Base-by-base conservation (phyloP, 75 land plant species). In the Pinus tabuliformis region DNA sequence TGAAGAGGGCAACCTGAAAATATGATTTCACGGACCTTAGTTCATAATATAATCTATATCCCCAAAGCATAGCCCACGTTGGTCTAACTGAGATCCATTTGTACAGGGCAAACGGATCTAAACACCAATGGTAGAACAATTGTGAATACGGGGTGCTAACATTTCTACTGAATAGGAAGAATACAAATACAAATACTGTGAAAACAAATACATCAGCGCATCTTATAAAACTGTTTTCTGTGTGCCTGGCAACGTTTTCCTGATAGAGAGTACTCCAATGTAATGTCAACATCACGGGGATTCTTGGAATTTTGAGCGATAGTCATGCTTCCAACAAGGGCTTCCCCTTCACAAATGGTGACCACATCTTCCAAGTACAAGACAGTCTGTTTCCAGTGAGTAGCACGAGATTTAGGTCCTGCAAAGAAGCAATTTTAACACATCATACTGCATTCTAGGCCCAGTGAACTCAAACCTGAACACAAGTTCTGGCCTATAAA, bases 371-470 rank as follows among this genome's bases (percentile, higher is more conserved):
- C 99, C 62, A 97, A 83, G 81, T 97, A 97, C 57, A 97, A 73
- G 20, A 97, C 99, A 17, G 99, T 95, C 76, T 97, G 99, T 77
- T 97, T 97, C 99, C 99, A 97, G 76, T 97, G 99, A 22, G 99
- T 97, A 36, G 88, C 86, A 22, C 93, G 80, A 59, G 99, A 89
- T 78, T 75, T 92, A 26, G 99, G 99, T 17, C 99, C 99, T 97
- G 88, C 57, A 56, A 16, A 79, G 14, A 72, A 72, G 9, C 26
- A 70, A 36, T 60, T 20, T 54, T 37, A 83, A 58, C 62, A 64
- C 56, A 71, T 36, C 20, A 58, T 42, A 70, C 62, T 45, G 17
- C 71, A 39, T 9, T 49, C 54, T 49, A 3, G 11, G 54, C 54
- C 54, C 12, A 9, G 0, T 39, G 42, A 39, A 39, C 6, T 6